These are phyloP conservation scores for Phytophthora melonis DNA, from an alignment of 352 stramenopile species.

Conservation along the genomic window DNA sequence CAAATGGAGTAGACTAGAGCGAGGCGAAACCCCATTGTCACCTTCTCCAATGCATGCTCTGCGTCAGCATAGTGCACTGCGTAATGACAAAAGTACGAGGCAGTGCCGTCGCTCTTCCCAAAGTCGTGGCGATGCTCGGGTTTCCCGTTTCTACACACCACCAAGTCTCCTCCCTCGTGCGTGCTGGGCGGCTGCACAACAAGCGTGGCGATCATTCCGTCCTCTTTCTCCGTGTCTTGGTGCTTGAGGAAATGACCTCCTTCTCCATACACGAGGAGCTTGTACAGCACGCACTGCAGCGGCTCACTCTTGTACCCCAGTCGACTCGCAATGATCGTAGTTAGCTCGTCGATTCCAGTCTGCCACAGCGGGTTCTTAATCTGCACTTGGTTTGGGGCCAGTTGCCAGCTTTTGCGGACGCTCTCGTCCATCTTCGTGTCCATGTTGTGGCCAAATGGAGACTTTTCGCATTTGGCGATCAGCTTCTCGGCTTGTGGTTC, in stretches of 20 bases:
- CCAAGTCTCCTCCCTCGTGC: background rate
- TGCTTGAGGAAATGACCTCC: background rate
- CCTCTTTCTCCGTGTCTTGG: background rate
- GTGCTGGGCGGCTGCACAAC: background rate
- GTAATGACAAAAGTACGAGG: too few relatives aligned
- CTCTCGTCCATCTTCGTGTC: constrained; percentile 8
- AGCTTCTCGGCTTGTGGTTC: background rate
- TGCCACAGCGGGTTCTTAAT: background rate
- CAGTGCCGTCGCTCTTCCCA: too few relatives aligned
- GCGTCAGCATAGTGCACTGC: background rate
- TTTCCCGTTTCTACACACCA: background rate
- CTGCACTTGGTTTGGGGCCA: background rate
- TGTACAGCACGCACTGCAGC: too few relatives aligned
- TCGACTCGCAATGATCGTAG: too few relatives aligned
- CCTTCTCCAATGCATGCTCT: background rate
- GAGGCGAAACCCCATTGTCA: too few relatives aligned
- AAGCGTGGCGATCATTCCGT: background rate
- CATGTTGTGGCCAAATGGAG: background rate
- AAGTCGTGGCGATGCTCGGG: background rate
- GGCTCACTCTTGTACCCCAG: too few relatives aligned
- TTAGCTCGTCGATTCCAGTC: background rate
- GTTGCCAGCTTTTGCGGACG: constrained; percentile 8
- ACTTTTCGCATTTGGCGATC: constrained; percentile 3
- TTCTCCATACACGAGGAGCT: background rate
- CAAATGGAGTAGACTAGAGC: too few relatives aligned